phyloP scores from a whole-genome alignment of 208 protist species.

The Trichomonas vaginalis region DNA sequence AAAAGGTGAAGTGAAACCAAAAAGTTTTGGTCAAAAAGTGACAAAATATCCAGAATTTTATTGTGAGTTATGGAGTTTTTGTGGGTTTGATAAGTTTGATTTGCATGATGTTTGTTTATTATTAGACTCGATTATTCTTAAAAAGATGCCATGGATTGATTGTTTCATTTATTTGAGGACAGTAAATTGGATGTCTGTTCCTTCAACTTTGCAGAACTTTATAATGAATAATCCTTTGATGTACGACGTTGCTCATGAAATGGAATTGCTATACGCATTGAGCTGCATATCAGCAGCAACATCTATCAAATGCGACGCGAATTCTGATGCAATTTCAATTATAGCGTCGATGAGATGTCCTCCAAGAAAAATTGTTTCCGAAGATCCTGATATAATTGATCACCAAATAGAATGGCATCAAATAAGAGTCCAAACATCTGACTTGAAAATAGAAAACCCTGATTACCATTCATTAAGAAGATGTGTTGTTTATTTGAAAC shows the following conservation, averaged over 20 bases:
- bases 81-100: background rate
- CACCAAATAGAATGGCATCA: background rate
- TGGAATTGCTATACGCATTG: background rate
- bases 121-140: background rate
- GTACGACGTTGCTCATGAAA: background rate
- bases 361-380: background rate
- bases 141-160: background rate
- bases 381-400: background rate
- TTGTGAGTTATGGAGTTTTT: background rate
- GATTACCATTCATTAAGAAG: background rate
- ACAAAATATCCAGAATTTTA: background rate
- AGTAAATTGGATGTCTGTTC: background rate
- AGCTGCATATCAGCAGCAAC: background rate
- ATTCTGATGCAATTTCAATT: background rate
- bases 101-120: background rate
- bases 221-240: background rate
- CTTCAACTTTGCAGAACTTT: background rate
- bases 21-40: background rate
- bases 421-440: background rate
- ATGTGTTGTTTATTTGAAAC: background rate
- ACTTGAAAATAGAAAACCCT: background rate
- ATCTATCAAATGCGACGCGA: background rate
- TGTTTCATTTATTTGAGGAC: background rate
- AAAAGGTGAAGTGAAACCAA: background rate
- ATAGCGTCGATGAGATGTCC: background rate